Conservation (phyloP, 2,329 filamentous ascomycete genomes). For the Penicillium brasilianum region DNA sequence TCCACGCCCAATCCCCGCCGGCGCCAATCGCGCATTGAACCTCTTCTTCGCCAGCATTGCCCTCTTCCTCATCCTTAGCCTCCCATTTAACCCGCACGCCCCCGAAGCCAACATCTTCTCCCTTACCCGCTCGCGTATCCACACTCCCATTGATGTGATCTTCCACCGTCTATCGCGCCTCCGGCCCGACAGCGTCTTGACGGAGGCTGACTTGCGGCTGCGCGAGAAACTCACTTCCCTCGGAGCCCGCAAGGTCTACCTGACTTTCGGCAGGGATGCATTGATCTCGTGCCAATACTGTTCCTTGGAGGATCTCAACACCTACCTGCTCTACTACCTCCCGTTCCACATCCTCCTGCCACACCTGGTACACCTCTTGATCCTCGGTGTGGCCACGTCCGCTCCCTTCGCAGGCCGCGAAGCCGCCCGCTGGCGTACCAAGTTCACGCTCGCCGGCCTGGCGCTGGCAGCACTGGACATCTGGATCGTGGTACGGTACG, state of each 20-base stretch:
- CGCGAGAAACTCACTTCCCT: constrained; percentile 70
- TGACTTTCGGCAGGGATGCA: constrained; percentile 77
- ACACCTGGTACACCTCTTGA: constrained; percentile 78
- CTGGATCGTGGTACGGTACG: constrained; percentile 68
- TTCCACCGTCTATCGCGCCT: constrained; percentile 70
- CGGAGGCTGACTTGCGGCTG: constrained; percentile 65
- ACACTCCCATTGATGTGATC: constrained; percentile 82
- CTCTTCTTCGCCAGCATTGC: constrained; percentile 60
- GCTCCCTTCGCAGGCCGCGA: constrained; percentile 66
- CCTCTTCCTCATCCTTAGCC: constrained; percentile 63
- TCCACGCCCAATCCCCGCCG: constrained; percentile 43
- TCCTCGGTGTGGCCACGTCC: constrained; percentile 76
- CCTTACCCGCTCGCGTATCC: constrained; percentile 77
- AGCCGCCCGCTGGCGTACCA: constrained; percentile 70
- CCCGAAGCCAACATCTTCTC: constrained; percentile 71
- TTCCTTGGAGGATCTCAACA: constrained; percentile 67
- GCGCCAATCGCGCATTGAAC: constrained; percentile 48
- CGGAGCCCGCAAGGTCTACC: constrained; percentile 78
- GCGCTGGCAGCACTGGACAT: constrained; percentile 67
- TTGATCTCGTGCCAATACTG: constrained; percentile 84
- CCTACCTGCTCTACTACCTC: constrained; percentile 80
- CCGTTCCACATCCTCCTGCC: constrained; percentile 70
- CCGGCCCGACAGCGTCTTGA: constrained; percentile 50
- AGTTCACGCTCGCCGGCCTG: constrained; percentile 68
- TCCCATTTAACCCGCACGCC: constrained; percentile 68